A percentile compares a stretch with the other conserved stretches of the same genome.
phyloP scores from a whole-genome alignment of 2,329 filamentous ascomycete genomes.

The Phialemonium atrogriseum region DNA sequence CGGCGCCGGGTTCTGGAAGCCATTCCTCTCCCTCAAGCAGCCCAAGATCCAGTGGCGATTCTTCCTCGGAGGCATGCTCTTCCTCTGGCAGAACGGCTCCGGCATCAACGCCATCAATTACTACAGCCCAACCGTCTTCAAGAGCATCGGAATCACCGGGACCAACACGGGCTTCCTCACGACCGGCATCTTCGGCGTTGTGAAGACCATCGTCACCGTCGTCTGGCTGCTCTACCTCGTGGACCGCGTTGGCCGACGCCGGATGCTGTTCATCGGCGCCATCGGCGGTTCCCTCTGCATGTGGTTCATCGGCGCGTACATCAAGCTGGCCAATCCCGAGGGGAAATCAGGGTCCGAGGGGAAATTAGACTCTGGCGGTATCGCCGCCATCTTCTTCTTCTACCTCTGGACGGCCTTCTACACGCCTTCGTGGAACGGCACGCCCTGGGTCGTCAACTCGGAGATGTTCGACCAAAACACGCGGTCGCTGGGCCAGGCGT shows the following conservation, averaged over 20 bases:
- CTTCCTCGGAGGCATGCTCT: slow-evolving; percentile 64
- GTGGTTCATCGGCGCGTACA: slow-evolving; percentile 57
- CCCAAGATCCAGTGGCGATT: slow-evolving; percentile 60
- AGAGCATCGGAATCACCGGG: slow-evolving; percentile 36
- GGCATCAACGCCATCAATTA: slow-evolving; percentile 79
- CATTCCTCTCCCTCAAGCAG: slow-evolving; percentile 50
- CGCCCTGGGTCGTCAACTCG: slow-evolving; percentile 66
- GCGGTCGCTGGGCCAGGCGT: slow-evolving; percentile 62
- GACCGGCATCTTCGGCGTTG: slow-evolving; percentile 69
- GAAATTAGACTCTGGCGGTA: slow-evolving; percentile 30
- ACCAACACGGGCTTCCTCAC: slow-evolving; percentile 42
- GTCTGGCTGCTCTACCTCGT: slow-evolving; percentile 63
- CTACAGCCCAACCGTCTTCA: slow-evolving; percentile 62
- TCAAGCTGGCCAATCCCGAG: slow-evolving; percentile 37
- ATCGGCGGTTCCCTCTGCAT: slow-evolving; percentile 51
- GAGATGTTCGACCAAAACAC: slow-evolving; percentile 70
- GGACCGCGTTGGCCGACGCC: slow-evolving; percentile 46
- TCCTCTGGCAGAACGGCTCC: slow-evolving; percentile 70
- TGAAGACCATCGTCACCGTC: slow-evolving; percentile 62
- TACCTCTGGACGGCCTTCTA: slow-evolving; percentile 69
- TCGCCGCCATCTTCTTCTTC: slow-evolving; percentile 62
- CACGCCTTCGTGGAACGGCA: slow-evolving; percentile 64
- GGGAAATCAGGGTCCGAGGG: slow-evolving; percentile 16
- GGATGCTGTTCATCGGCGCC: slow-evolving; percentile 57
- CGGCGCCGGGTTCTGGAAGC: slow-evolving; percentile 67